These are phyloP conservation scores for Phanerochaete sordida DNA, from an alignment of 768 basidiomycete genomes.

Conservation along the genomic window DNA sequence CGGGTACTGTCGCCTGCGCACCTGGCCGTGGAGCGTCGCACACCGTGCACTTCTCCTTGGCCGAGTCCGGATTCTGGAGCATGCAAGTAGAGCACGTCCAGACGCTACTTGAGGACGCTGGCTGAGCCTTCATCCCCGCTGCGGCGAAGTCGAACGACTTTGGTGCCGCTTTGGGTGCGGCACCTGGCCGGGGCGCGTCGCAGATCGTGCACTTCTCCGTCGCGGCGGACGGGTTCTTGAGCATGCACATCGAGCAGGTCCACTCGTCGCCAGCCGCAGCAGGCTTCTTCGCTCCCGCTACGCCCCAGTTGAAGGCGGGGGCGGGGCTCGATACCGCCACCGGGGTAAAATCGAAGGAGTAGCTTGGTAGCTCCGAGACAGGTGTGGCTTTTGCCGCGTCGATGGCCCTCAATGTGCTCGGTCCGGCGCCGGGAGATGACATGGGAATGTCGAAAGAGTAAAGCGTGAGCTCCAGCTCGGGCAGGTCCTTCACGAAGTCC, in stretches of 20 bases:
- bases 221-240: constrained; percentile 33
- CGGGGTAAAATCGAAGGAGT: constrained; percentile 30
- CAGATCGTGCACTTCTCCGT: constrained; percentile 46
- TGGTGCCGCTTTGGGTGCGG: constrained; percentile 11
- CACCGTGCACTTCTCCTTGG: constrained; percentile 39
- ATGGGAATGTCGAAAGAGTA: constrained; percentile 22
- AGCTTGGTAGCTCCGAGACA: constrained; percentile 43
- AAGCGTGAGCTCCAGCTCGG: constrained; percentile 30
- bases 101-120: constrained; percentile 18
- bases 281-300: constrained; percentile 53
- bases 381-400: constrained; percentile 39
- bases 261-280: constrained; percentile 32
- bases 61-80: constrained; percentile 34
- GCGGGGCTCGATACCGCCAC: constrained; percentile 4
- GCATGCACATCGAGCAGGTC: constrained; percentile 52
- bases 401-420: constrained; percentile 20
- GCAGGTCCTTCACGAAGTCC: constrained; percentile 27
- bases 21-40: constrained; percentile 35
- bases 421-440: constrained; percentile 22
- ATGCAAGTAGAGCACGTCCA: constrained; percentile 59
- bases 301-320: constrained; percentile 40
- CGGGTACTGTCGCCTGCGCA: neutral
- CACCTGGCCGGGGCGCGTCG: constrained; percentile 30
- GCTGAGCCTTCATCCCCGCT: constrained; percentile 50
- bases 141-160: constrained; percentile 44